Evolutionary conservation across 192 early-diverging fungal species (phyloP), one percentile per base, ranked within the genome.

Genomic region (Backusella tuberculispora): DNA sequence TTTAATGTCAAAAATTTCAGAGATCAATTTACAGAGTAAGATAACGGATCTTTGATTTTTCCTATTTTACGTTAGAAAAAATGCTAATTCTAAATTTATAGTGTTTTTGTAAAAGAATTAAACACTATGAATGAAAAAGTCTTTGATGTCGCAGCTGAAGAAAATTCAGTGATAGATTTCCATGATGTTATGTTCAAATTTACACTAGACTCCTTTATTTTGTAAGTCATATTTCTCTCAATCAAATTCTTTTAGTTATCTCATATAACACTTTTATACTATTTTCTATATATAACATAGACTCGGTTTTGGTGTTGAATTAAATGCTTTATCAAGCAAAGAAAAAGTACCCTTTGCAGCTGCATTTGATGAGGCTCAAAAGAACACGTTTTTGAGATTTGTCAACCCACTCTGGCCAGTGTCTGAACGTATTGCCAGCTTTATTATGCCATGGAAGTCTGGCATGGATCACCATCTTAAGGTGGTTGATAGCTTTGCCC

Each of bases 281-380:
- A 19, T 69, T n/a, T n/a, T n/a, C n/a, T 44, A 9, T 17, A 8
- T 48, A 21, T 60, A 34, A 34, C 29, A 26, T 47, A 83, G 81
- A 21, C 63, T 83, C 48, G 81, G 81, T 10, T 90, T 88, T 78
- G 87, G 86, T 24, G 79, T 82, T 42, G 69, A 86, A 10, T 71
- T 87, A n/a, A 66, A 84, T 38, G 77, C 84, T 6, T 34, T 88
- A 17, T 63, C 74, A 46, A 73, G 65, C 26, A 76, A 78, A 17
- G 83, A 76, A 10, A 80, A 79, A 38, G 76, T 83, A 19, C 79
- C 73, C 5, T 88, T 90, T 80, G 88, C 87, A 0, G 56, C 41
- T 1, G 74, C 88, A n/a, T 90, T 90, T 73, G 88, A 90, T 65
- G 80, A 74, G 26, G 84, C 80, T 4, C 87, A 88, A 75, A 70